Conservation (phyloP, 192 early-diverging fungal genomes). For the Gamsiella multidivaricata region DNA sequence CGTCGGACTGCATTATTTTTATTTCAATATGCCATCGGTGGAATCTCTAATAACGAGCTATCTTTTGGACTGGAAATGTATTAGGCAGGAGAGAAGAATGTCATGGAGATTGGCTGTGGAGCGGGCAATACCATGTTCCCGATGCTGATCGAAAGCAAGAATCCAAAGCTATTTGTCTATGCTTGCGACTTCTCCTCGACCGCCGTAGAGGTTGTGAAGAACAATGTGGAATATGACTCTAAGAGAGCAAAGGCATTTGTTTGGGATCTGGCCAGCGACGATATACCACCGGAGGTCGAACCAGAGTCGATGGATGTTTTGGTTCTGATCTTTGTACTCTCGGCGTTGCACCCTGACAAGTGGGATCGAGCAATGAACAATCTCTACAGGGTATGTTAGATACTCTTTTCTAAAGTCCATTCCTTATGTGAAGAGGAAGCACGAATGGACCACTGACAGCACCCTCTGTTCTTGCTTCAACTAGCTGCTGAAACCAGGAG, state of each 20-base stretch:
- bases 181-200: conserved; percentile 92
- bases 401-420: not conserved
- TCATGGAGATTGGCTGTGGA: conserved; percentile 98
- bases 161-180: conserved; percentile 87
- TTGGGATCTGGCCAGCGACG: conserved; percentile 87
- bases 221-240: conserved; percentile 75
- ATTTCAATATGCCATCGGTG: not conserved
- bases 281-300: conserved; percentile 76
- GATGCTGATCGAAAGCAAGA: conserved; percentile 77
- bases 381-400: conserved; percentile 69
- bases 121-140: conserved; percentile 98
- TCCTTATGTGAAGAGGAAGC: not conserved
- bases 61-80: too few species aligned
- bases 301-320: conserved; percentile 89
- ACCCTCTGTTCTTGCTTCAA: not conserved
- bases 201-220: conserved; percentile 93
- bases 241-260: conserved; percentile 89
- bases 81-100: conserved; percentile 64
- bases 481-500: conserved; percentile 89
- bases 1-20: not conserved
- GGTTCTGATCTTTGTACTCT: conserved; percentile 96
- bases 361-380: conserved; percentile 87
- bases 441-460: too few species aligned
- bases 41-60: not conserved
- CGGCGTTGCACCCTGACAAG: conserved; percentile 88